Evolutionary conservation across 164 flowering plant genomes (phyloP), one percentile per base, ranked within the genome.

Genomic region (Chimonanthus salicifolius): DNA sequence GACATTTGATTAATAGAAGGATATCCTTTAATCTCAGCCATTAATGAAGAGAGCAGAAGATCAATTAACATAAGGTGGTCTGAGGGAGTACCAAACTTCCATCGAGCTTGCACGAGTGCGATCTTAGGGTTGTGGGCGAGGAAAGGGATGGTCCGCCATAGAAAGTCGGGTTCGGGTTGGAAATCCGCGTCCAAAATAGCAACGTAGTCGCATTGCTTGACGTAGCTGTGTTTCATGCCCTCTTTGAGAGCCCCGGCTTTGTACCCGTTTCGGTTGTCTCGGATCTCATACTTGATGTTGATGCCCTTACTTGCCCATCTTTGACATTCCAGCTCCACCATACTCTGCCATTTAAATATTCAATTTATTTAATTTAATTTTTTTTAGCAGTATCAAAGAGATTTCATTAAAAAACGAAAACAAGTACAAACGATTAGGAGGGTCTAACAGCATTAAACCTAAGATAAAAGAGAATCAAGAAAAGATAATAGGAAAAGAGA

Each of bases 151-250:
- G 97, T 83, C 4, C 93, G 82, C 68, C 87, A 75, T 64, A 95
- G 91, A 72, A 76, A 95, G 72, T 95, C 97, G 2, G 99, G 94
- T 48, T 91, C 94, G 2, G 99, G 99, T 64, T 87, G 89, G 80
- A 95, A 95, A 82, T 95, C 99, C 20, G 99, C 99, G 74, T 95
- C 99, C 76, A 95, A 87, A 49, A 95, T 92, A 70, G 84, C 94
- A 2, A 94, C 97, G 69, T 81, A 90, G 49, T 94, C 99, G 76
- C 99, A 94, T 33, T 89, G 85, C 54, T 90, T 88, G 2, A 90
- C 97, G 73, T 95, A 95, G 82, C 85, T 86, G 20, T 83, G 84
- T 75, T 89, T 95, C 67, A 95, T 76, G 0, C 99, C 99, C 84
- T 91, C 97, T 72, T 89, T 95, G 6, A 95, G 89, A 50, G 99